These are phyloP conservation scores for Vanilla planifolia DNA, from an alignment of 106 monocot species.

Conservation along the genomic window DNA sequence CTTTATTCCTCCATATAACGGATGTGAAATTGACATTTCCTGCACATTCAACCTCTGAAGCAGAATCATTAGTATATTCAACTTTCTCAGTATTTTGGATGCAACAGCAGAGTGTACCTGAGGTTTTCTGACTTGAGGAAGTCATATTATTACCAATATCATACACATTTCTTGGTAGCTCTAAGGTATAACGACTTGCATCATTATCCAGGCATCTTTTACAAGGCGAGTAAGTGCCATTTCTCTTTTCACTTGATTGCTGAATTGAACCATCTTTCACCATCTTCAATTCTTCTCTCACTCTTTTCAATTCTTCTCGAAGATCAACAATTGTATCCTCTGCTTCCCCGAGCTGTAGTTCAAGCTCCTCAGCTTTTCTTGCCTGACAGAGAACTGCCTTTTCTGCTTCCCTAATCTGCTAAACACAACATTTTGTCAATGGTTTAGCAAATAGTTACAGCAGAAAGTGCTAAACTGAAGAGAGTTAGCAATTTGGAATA, in stretches of 20 bases:
- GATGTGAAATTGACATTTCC: constrained; percentile 39
- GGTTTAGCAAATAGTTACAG: background rate
- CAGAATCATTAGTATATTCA: constrained; percentile 11
- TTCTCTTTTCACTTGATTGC: constrained; percentile 13
- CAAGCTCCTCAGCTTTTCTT: constrained; percentile 20
- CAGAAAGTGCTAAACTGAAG: no score
- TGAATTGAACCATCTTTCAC: constrained; percentile 3
- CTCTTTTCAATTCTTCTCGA: constrained; percentile 18
- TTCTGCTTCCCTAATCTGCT: constrained; percentile 24
- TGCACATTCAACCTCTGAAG: constrained; percentile 15
- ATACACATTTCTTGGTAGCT: background rate
- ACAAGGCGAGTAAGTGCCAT: background rate
- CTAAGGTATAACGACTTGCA: background rate
- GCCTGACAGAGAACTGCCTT: constrained; percentile 1
- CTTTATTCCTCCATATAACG: constrained; percentile 47
- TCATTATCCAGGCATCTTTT: background rate
- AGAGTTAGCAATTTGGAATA: no score
- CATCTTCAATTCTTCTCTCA: constrained; percentile 9
- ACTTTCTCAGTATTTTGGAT: constrained; percentile 4
- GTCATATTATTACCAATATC: background rate
- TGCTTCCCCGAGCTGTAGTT: constrained; percentile 18
- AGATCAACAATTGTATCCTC: constrained; percentile 18
- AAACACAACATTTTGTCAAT: constrained; percentile 1
- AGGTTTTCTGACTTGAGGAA: background rate
- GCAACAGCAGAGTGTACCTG: background rate